Conservation (phyloP, 208 protist species). For the Trypanosoma platydactyli region DNA sequence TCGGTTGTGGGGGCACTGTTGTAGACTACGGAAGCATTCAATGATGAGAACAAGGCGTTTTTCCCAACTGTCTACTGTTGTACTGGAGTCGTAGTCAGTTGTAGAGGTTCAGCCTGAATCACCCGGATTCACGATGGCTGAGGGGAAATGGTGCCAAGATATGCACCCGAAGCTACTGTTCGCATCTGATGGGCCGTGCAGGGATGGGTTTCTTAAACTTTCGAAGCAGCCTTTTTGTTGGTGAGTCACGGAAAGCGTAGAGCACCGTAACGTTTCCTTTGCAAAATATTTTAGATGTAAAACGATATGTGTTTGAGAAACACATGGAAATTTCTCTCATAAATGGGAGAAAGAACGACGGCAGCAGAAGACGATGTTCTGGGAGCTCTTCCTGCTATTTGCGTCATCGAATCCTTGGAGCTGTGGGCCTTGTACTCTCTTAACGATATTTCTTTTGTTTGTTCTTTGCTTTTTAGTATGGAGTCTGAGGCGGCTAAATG, state of each 20-base stretch:
- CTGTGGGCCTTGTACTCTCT: slow-evolving; percentile 17
- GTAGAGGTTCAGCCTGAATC: background rate
- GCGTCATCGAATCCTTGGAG: slow-evolving; percentile 5
- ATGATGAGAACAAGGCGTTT: background rate
- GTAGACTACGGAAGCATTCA: no score
- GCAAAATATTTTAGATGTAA: background rate
- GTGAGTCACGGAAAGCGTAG: background rate
- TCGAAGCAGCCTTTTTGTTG: background rate
- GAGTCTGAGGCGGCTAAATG: slow-evolving; percentile 5
- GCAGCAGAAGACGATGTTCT: no score
- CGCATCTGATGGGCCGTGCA: no score
- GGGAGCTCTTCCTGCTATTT: background rate
- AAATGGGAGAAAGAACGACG: no score
- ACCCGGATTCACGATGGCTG: background rate
- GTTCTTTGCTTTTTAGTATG: slow-evolving; percentile 21
- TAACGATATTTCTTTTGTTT: background rate
- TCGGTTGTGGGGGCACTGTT: no score
- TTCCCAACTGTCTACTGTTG: background rate
- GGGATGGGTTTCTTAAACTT: background rate
- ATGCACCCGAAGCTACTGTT: background rate
- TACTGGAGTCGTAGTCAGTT: slow-evolving; percentile 7
- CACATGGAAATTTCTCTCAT: background rate
- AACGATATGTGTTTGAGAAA: background rate
- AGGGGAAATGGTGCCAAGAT: slow-evolving; percentile 2
- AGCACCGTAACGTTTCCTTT: background rate